These are phyloP conservation scores for Sugiyamaella japonica DNA, from an alignment of 1,139 yeast genomes.

Conservation along the genomic window DNA sequence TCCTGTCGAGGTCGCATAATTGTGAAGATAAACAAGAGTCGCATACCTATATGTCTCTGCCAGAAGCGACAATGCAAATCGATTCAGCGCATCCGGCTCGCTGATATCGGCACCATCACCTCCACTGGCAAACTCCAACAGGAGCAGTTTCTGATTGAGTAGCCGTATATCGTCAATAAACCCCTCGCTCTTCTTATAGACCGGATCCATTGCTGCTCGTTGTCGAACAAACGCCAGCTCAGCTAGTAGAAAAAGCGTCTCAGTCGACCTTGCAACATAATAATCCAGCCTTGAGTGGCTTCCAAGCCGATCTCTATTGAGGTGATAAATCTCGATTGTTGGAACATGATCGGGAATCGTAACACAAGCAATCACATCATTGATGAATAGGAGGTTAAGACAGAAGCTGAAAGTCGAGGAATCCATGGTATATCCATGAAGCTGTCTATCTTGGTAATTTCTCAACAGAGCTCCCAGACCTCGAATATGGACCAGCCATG, in stretches of 20 bases:
- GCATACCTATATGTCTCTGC: slow-evolving; percentile 17
- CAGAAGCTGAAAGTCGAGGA: slow-evolving; percentile 12
- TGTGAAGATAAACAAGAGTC: slow-evolving; percentile 10
- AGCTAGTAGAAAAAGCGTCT: slow-evolving; percentile 8
- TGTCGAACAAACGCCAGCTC: slow-evolving; percentile 15
- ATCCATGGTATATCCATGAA: not conserved
- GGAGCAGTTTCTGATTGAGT: slow-evolving; percentile 3
- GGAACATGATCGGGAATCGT: slow-evolving; percentile 18
- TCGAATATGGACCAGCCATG: slow-evolving; percentile 15
- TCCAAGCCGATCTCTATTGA: slow-evolving; percentile 1
- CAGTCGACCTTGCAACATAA: slow-evolving; percentile 13
- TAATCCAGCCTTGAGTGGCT: slow-evolving; percentile 5
- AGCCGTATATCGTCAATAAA: slow-evolving; percentile 11
- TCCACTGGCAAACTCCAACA: not conserved
- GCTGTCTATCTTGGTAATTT: slow-evolving; percentile 7
- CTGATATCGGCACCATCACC: not conserved
- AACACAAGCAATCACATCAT: slow-evolving; percentile 17
- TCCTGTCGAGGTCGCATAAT: not conserved
- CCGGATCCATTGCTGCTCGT: not conserved
- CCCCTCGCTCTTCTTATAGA: slow-evolving; percentile 1
- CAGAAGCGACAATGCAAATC: slow-evolving; percentile 8
- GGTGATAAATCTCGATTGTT: slow-evolving; percentile 4
- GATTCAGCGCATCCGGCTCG: not conserved
- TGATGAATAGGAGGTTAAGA: slow-evolving; percentile 12
- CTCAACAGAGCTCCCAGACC: slow-evolving; percentile 13